A percentile compares a stretch with the other conserved stretches of the same genome.
Evolutionary conservation across 2,329 filamentous ascomycete species (phyloP).

Genomic region (Monosporascus sp.): DNA sequence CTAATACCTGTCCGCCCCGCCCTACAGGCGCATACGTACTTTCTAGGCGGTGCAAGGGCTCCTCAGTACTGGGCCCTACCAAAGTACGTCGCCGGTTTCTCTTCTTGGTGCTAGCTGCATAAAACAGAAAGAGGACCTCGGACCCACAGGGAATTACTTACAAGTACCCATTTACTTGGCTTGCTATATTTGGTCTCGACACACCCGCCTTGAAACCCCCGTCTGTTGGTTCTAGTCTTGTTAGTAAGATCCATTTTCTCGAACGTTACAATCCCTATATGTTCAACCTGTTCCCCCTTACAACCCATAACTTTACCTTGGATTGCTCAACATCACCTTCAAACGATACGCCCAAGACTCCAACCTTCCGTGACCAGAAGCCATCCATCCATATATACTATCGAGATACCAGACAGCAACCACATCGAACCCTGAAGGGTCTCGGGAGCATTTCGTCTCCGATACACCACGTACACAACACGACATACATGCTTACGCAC

Average conservation of each 20-base stretch:
- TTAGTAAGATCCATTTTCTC: background rate
- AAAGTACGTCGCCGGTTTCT: background rate
- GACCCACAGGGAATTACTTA: background rate
- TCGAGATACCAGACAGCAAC: no score
- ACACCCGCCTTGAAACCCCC: background rate
- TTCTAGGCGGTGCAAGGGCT: no score
- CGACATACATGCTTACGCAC: constrained; percentile 1
- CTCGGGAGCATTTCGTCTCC: no score
- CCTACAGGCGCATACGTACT: no score
- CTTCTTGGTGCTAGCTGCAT: background rate
- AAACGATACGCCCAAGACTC: background rate
- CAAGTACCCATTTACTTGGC: background rate
- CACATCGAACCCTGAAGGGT: no score
- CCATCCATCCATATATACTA: no score
- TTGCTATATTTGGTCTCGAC: background rate
- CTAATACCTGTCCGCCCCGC: no score
- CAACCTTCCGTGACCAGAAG: background rate
- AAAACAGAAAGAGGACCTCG: background rate
- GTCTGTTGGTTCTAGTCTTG: background rate
- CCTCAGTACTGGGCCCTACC: background rate
- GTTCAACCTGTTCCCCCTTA: background rate
- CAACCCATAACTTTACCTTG: background rate
- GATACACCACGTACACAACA: no score
- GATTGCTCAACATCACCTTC: background rate
- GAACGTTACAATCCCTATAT: background rate